Percentiles rank a stretch among this genome's conserved stretches.
Conservation (phyloP, 768 basidiomycete genomes). For the Daedaleopsis nitida region DNA sequence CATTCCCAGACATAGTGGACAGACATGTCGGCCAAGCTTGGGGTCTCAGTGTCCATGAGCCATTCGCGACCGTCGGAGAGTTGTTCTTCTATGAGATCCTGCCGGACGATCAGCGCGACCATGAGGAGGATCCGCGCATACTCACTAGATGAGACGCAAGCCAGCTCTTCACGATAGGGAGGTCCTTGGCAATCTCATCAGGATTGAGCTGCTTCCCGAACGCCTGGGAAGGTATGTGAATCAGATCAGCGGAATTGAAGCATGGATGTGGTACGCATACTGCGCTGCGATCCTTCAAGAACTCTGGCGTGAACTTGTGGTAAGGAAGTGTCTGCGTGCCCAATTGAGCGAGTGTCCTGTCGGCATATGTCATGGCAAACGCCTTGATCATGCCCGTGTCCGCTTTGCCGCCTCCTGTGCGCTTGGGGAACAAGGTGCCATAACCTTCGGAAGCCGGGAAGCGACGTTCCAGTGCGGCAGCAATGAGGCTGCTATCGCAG, state of each 20-base stretch:
- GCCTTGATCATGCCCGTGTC: conserved; percentile 53
- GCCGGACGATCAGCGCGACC: background rate
- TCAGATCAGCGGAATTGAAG: background rate
- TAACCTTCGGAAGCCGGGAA: conserved; percentile 51
- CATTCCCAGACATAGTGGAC: conserved; percentile 52
- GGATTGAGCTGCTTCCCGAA: conserved; percentile 18
- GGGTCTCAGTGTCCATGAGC: conserved; percentile 55
- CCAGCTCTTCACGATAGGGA: conserved; percentile 37
- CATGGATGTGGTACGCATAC: conserved; percentile 33
- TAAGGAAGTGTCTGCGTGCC: conserved; percentile 48
- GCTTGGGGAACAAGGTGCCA: conserved; percentile 47
- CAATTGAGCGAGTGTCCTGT: conserved; percentile 44
- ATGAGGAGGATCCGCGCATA: background rate
- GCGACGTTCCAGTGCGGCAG: conserved; percentile 51
- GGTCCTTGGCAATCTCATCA: conserved; percentile 30
- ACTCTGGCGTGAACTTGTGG: conserved; percentile 45
- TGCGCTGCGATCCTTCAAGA: conserved; percentile 50
- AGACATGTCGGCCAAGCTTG: conserved; percentile 55
- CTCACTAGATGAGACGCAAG: conserved; percentile 52
- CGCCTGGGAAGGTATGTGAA: conserved; percentile 14
- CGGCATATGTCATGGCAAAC: conserved; percentile 48
- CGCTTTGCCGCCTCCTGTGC: conserved; percentile 40
- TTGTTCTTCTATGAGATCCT: conserved; percentile 45
- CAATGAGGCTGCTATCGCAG: conserved; percentile 60
- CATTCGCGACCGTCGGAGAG: conserved; percentile 56